Percentiles rank a stretch among this genome's conserved stretches.
These are phyloP conservation scores for Tarenaya hassleriana DNA, from an alignment of 345 rosid genomes.

Conservation along the genomic window DNA sequence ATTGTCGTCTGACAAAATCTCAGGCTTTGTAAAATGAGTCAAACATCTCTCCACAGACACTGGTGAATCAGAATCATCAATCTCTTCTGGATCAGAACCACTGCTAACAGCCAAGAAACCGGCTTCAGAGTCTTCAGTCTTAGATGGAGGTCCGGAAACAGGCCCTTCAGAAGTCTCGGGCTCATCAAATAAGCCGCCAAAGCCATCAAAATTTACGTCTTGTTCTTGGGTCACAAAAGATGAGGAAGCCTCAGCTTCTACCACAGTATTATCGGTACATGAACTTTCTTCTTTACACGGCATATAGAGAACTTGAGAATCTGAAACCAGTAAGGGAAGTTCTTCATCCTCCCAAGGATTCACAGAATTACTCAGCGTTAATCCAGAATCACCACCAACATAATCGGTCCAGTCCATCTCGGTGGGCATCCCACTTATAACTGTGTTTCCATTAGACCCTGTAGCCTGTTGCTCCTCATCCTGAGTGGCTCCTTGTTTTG, in stretches of 20 bases:
- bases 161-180: slow-evolving; percentile 61
- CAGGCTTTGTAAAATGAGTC: slow-evolving; percentile 73
- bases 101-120: slow-evolving; percentile 51
- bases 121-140: slow-evolving; percentile 41
- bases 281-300: slow-evolving; percentile 61
- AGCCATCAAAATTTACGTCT: slow-evolving; percentile 63
- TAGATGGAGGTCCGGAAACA: slow-evolving; percentile 49
- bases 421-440: slow-evolving; percentile 25
- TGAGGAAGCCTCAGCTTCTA: slow-evolving; percentile 51
- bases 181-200: slow-evolving; percentile 86
- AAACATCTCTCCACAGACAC: slow-evolving; percentile 92
- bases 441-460: slow-evolving; percentile 30
- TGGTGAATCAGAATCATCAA: slow-evolving; percentile 76
- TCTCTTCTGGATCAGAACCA: slow-evolving; percentile 93
- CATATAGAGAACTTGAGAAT: slow-evolving; percentile 66
- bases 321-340: slow-evolving; percentile 51
- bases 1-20: slow-evolving; percentile 77
- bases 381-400: slow-evolving; percentile 30
- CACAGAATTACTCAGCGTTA: slow-evolving; percentile 36
- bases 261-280: slow-evolving; percentile 23
- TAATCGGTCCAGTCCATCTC: slow-evolving; percentile 31
- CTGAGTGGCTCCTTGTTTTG: slow-evolving; percentile 31
- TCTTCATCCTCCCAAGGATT: slow-evolving; percentile 62
- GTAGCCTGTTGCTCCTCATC: slow-evolving; percentile 34
- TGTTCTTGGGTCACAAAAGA: slow-evolving; percentile 43